Evolutionary conservation across 164 flowering plant genomes (phyloP).

Genomic region (Stephania japonica): DNA sequence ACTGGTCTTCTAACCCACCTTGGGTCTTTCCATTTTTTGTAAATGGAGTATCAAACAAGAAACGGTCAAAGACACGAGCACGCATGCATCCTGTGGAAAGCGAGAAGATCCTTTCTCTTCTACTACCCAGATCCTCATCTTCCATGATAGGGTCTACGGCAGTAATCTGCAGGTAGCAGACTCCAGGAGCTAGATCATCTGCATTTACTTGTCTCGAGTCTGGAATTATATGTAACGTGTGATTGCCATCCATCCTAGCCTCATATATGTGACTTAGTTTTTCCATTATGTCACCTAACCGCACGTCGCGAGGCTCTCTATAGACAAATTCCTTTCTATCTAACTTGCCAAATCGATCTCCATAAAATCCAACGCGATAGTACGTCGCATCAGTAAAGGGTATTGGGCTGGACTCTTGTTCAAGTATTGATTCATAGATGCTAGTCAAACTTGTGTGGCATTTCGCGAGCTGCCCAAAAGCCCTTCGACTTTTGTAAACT

Average conservation of each 20-base stretch:
- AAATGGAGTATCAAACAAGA: constrained; percentile 97
- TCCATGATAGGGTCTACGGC: constrained; percentile 99
- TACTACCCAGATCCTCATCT: constrained; percentile 94
- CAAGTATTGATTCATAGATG: constrained; percentile 93
- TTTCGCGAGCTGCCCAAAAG: constrained; percentile 94
- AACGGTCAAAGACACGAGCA: constrained; percentile 94
- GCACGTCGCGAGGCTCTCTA: constrained; percentile 94
- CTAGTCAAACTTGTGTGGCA: constrained; percentile 89
- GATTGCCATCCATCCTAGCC: constrained; percentile 81
- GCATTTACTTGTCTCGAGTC: constrained; percentile 98
- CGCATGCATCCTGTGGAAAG: constrained; percentile 91
- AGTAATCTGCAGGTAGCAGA: constrained; percentile 92
- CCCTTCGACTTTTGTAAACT: constrained; percentile 88
- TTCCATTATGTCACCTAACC: constrained; percentile 98
- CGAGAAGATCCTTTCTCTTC: constrained; percentile 91
- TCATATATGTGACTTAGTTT: constrained; percentile 94
- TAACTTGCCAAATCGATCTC: constrained; percentile 78
- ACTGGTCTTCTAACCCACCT: constrained; percentile 95
- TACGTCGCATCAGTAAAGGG: constrained; percentile 97
- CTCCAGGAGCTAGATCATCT: constrained; percentile 86
- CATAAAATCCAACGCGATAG: constrained; percentile 93
- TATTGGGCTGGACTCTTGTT: constrained; percentile 96
- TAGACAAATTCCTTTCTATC: constrained; percentile 83
- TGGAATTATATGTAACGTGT: constrained; percentile 81
- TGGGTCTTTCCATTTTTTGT: constrained; percentile 98